phyloP scores from a whole-genome alignment of 768 basidiomycete species.

The Pleurotus ostreatus region DNA sequence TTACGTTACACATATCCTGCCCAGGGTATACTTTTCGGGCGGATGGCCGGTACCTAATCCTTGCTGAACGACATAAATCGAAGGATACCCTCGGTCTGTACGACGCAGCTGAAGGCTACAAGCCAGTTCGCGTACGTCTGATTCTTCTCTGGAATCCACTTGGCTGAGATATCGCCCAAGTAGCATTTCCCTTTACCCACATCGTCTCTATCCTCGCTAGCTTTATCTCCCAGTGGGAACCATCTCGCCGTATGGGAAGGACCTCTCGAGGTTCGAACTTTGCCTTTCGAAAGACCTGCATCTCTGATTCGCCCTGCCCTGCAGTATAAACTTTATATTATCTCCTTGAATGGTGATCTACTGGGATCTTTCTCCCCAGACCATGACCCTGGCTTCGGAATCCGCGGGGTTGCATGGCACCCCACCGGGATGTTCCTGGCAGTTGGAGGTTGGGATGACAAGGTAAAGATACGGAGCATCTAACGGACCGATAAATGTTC shows the following conservation, averaged over 20 bases:
- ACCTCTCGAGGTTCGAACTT: slow-evolving; percentile 61
- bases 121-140: slow-evolving; percentile 61
- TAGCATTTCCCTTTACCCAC: slow-evolving; percentile 87
- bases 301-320: not conserved
- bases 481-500: not conserved
- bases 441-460: slow-evolving; percentile 87
- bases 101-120: slow-evolving; percentile 66
- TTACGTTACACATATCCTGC: not conserved
- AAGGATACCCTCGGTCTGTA: slow-evolving; percentile 87
- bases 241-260: slow-evolving; percentile 82
- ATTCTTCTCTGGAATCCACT: not conserved
- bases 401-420: slow-evolving; percentile 80
- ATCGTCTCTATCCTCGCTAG: slow-evolving; percentile 61
- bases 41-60: slow-evolving; percentile 79
- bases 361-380: slow-evolving; percentile 67
- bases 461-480: slow-evolving; percentile 36
- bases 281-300: not conserved
- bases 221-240: slow-evolving; percentile 74
- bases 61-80: slow-evolving; percentile 87
- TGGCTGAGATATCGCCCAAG: slow-evolving; percentile 8
- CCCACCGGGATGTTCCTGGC: slow-evolving; percentile 81
- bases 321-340: slow-evolving; percentile 73
- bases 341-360: slow-evolving; percentile 61
- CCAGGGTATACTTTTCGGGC: slow-evolving; percentile 76
- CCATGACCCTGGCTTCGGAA: slow-evolving; percentile 80